Base-by-base conservation (phyloP, 129 eudicot species). In the Sambucus nigra region DNA sequence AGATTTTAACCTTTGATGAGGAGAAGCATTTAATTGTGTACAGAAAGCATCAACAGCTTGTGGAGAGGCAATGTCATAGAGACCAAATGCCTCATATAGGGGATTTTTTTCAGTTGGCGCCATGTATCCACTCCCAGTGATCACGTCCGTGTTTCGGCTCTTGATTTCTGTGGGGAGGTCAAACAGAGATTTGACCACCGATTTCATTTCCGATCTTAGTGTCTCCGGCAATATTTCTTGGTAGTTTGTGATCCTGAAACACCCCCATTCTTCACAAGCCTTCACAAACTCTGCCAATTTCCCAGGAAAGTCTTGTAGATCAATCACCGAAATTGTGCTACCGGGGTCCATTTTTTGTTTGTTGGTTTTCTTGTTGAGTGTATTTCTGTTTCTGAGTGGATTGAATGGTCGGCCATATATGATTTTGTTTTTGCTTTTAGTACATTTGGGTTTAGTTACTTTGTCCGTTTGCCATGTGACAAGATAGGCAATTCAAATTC, bases 251-350 rank as follows among this genome's bases (percentile, higher is more conserved):
- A 89, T 22, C 57, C 97, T 64, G 70, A 84, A 89, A 59, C 95
- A 78, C 0, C 95, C 95, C 93, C 86, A 81, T 17, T 82, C 79
- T 51, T 81, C 79, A 38, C 95, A 70, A 16, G 83, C 86, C 33
- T 69, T 15, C 2, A 73, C 69, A 58, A 88, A 26, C 33, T 82
- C 64, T 11, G 66, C 11, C 15, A 51, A 33, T 35, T 82, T 71
- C 5, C 64, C 69, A 2, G 80, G 76, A 26, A 73, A 69, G 50
- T 76, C 83, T 13, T 60, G 71, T 13, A 87, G 44, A 65, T 87
- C 83, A 5, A 82, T 72, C 44, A 76, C 79, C 6, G 94, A 94
- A 49, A 87, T 65, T 2, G 10, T 42, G 25, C 55, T 42, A 1
- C 33, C 48, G 5, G 5, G 18, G 44, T 55, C 65, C 78, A 76